Base-by-base conservation (phyloP, 2,329 filamentous ascomycete species). In the Epichloe sibirici region DNA sequence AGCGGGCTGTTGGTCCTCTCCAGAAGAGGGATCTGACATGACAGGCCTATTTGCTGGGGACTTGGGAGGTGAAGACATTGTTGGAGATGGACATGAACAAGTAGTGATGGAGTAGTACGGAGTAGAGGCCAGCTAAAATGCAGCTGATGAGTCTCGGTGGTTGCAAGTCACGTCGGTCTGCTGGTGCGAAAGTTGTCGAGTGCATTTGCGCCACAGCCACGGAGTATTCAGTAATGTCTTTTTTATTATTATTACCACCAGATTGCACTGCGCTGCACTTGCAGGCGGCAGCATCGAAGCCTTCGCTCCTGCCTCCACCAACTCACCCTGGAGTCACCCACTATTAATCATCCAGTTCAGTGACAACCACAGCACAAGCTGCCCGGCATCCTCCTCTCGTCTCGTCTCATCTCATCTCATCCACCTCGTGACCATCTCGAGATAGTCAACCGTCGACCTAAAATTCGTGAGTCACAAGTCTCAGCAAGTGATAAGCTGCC, bases 21-120 rank as follows among this genome's bases (percentile, higher is more conserved):
- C 31, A 15, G 45, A 38, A 12, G 45, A 45, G 23, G 31, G 25
- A 38, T 38, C 25, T 31, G 53, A 52, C 15, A 23, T 47, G 13
- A 23, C 42, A 42, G 53, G 52, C 17, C 25, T 45, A 35, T 51
- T 52, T 11, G 49, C 45, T 11, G 54, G 55, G 12, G 57, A 55
- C 13, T 43, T 50, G 2, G 42, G 42, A 4, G 52, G 52, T 39
- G 58, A 58, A 15, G 57, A 52, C 58, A 59, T 61, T 50, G 21
- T 39, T 38, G n/a, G 34, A 13, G 5, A 23, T 11, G 28, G 28
- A 11, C 28, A 31, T 31, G 28, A 31, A 31, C 28, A 31, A 31
- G 28, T 31, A 31, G 17, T 8, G 28, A 31, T 34, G 28, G n/a
- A 38, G 17, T 45, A 7, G 17, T 21, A 21, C 17, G 13, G 23